Conservation (phyloP, 2,329 filamentous ascomycete genomes). For the Colletotrichum sp. region DNA sequence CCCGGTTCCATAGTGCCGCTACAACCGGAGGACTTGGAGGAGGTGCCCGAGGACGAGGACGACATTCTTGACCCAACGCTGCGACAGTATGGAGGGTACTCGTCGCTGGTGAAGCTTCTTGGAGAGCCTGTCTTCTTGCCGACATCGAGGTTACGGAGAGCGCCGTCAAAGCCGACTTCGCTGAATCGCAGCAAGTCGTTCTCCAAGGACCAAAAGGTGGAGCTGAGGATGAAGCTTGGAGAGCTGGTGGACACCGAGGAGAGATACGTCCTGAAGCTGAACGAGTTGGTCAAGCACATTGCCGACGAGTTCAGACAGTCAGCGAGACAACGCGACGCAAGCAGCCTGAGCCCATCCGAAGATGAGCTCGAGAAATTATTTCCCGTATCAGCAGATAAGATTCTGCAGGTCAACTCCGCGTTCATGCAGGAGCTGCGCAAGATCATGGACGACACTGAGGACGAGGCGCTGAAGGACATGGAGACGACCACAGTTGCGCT, state of each 20-base stretch:
- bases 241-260: slow-evolving; percentile 94
- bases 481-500: slow-evolving; percentile 56
- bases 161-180: slow-evolving; percentile 84
- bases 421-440: slow-evolving; percentile 80
- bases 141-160: slow-evolving; percentile 81
- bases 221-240: slow-evolving; percentile 84
- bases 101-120: slow-evolving; percentile 76
- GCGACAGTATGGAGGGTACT: slow-evolving; percentile 79
- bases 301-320: slow-evolving; percentile 80
- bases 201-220: slow-evolving; percentile 80
- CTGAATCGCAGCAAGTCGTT: slow-evolving; percentile 81
- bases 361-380: slow-evolving; percentile 80
- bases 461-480: slow-evolving; percentile 78
- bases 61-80: slow-evolving; percentile 68
- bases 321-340: slow-evolving; percentile 60
- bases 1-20: slow-evolving; percentile 75
- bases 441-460: slow-evolving; percentile 83
- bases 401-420: slow-evolving; percentile 79
- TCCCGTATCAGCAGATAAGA: slow-evolving; percentile 78
- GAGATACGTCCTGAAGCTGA: slow-evolving; percentile 87
- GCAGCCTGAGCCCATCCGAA: slow-evolving; percentile 74
- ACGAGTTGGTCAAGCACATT: slow-evolving; percentile 81
- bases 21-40: slow-evolving; percentile 63
- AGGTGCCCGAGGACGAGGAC: slow-evolving; percentile 66
- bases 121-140: slow-evolving; percentile 88